Evolutionary conservation across 2,329 filamentous ascomycete species (phyloP), one percentile per base, ranked within the genome.

Genomic region (Diaporthe helianthi): DNA sequence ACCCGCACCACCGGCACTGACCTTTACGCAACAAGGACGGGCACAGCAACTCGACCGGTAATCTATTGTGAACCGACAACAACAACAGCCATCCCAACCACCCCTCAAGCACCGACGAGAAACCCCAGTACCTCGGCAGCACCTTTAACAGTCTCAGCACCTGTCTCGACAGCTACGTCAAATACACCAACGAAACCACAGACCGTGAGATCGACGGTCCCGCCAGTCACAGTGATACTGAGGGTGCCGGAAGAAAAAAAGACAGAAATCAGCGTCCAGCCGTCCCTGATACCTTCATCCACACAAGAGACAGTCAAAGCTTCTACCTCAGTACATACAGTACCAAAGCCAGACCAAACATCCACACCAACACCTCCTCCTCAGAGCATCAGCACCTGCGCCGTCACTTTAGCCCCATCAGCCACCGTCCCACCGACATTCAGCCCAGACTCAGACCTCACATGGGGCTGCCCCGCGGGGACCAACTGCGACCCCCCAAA

Each of bases 391-490:
- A 80, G 79, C 15, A 73, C 80, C 5, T 88, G 86, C 69, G 77
- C 84, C 5, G 76, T 78, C 3, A 84, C 85, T 1, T 83, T 82
- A 1, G 82, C 83, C 36, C 66, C 66, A 24, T 65, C 76, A 38
- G 69, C 76, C 58, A 29, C 71, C 36, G 31, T 5, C 19, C 12
- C 29, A 1, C 1, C 52, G 4, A 2, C 52, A 1, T 78, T 83
- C n/a, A 68, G 79, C 49, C 73, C 76, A 4, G 73, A 73, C n/a
- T 83, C 83, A 2, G 73, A 85, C 65, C 79, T 78, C 44, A 86
- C 85, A 0, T 89, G 83, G 79, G 87, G 87, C 60, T 89, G 87
- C 74, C 63, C 72, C 13, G 84, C 86, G 1, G 85, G 86, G 41
- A 83, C 75, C 15, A 80, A 89, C 38, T 89, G 87, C 78, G 83